A percentile compares a stretch with the other conserved stretches of the same genome.
Evolutionary conservation across 2,329 filamentous ascomycete species (phyloP).

Genomic region (Fusarium robinianum): DNA sequence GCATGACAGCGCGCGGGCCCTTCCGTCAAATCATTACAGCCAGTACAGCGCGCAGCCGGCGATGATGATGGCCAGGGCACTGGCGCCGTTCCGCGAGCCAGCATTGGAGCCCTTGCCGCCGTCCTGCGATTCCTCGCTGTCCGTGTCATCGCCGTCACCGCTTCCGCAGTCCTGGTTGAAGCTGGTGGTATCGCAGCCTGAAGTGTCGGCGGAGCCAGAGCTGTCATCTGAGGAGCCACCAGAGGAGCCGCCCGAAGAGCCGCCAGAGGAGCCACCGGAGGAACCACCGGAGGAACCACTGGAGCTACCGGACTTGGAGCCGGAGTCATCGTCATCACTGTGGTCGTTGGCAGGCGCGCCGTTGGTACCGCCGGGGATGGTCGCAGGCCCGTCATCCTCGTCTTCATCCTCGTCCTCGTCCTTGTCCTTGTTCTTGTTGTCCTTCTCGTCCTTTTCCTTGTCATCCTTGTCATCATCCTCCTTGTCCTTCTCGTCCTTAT

Average conservation of each 20-base stretch:
- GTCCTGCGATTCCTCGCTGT: conserved; percentile 42
- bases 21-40: conserved; percentile 33
- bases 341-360: conserved; percentile 9
- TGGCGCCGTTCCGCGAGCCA: conserved; percentile 41
- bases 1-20: neutral
- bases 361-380: conserved; percentile 14
- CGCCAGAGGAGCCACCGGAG: conserved; percentile 21
- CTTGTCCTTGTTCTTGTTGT: conserved; percentile 22
- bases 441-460: conserved; percentile 7
- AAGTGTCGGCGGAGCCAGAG: conserved; percentile 27
- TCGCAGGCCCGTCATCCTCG: conserved; percentile 11
- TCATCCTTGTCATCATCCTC: conserved; percentile 10
- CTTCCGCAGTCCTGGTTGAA: conserved; percentile 49
- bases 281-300: conserved; percentile 7
- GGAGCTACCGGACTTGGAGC: conserved; percentile 15
- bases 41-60: conserved; percentile 43
- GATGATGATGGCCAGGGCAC: conserved; percentile 45
- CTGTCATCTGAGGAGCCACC: conserved; percentile 24
- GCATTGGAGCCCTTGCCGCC: conserved; percentile 39
- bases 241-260: conserved; percentile 25
- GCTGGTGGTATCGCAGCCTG: conserved; percentile 43
- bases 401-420: conserved; percentile 28
- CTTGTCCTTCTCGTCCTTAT: conserved; percentile 15
- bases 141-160: conserved; percentile 17
- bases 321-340: conserved; percentile 15